Conservation (phyloP, 2,329 filamentous ascomycete species). For the Venturia carpophila region DNA sequence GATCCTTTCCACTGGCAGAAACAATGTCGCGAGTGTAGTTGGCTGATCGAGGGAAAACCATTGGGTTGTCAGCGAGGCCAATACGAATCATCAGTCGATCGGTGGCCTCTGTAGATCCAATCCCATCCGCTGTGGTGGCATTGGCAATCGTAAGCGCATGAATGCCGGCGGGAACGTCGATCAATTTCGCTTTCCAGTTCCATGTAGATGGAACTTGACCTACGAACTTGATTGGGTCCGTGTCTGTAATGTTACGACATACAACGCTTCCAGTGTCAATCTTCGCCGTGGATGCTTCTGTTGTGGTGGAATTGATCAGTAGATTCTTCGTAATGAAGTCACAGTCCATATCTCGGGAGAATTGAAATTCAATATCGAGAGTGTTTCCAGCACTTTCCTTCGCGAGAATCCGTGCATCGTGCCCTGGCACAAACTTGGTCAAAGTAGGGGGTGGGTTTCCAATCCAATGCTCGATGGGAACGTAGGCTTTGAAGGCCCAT, state of each 20-base stretch:
- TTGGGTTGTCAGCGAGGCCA: conserved; percentile 50
- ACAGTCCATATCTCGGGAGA: conserved; percentile 56
- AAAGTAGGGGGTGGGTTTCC: conserved; percentile 47
- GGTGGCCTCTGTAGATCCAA: conserved; percentile 39
- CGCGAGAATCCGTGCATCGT: conserved; percentile 52
- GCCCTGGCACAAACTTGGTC: conserved; percentile 53
- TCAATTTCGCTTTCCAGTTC: conserved; percentile 46
- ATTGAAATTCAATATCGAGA: conserved; percentile 48
- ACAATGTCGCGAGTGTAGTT: conserved; percentile 53
- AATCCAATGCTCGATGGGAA: conserved; percentile 45
- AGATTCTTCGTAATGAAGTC: conserved; percentile 45
- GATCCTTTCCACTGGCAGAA: conserved; percentile 31
- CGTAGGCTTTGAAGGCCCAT: conserved; percentile 54
- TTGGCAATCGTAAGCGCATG: conserved; percentile 52
- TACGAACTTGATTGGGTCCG: not conserved
- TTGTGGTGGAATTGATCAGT: conserved; percentile 46
- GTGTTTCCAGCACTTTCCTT: conserved; percentile 33
- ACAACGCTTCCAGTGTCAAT: conserved; percentile 39
- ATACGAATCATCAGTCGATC: conserved; percentile 57
- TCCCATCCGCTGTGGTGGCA: conserved; percentile 28
- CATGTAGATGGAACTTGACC: conserved; percentile 50
- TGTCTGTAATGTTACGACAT: conserved; percentile 29
- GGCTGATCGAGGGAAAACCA: conserved; percentile 48
- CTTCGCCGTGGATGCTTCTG: conserved; percentile 36
- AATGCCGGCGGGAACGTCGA: conserved; percentile 52